Base-by-base conservation (phyloP, 108 stramenopile species). In the Poteriospumella lacustris region DNA sequence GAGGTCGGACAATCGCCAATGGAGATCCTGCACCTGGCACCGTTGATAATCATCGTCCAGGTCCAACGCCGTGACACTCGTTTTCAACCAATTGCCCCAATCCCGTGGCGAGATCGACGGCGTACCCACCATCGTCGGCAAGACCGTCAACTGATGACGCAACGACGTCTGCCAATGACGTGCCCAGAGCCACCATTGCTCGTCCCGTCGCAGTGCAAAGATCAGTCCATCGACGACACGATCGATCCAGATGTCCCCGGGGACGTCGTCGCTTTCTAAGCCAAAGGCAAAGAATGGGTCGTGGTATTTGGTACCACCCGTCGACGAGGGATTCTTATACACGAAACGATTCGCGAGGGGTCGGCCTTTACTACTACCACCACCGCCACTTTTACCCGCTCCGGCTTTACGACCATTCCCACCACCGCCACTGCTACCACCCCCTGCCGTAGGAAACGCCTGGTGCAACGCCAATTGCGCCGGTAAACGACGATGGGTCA, bases 141-240 rank as follows among this genome's bases (percentile, higher is more conserved):
- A n/a, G n/a, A n/a, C n/a, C n/a, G 15, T 12, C 5, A 64, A 12
- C 36, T 12, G 5, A 33, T 64, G 70, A 38, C 19, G 9, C 31
- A 67, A 67, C 9, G 40, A 5, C 36, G 70, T 56, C 5, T 9
- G 41, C 42, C 28, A 33, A 73, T 56, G 36, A 24, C 33, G 38
- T 44, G 70, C 70, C 70, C 70, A 73, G 36, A 36, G 44, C 5
- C 28, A 29, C 70, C 70, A 73, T 34, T 5, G 5, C 5, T 12
- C 5, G 36, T 73, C 70, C 42, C 5, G 3, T 12, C 41, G 36
- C 5, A 73, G 26, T 73, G 26, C 47, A 15, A 9, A 73, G 36
- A 12, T 29, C 36, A 73, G 12, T 28, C 36, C 38, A 26, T 73
- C 70, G 9, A 24, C 43, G 3, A 73, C 70, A 73, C 70, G 70